Percentiles rank a stretch among this genome's conserved stretches.
Evolutionary conservation across 2,329 filamentous ascomycete genomes (phyloP).

Genomic region (Triangularia verruculosa): DNA sequence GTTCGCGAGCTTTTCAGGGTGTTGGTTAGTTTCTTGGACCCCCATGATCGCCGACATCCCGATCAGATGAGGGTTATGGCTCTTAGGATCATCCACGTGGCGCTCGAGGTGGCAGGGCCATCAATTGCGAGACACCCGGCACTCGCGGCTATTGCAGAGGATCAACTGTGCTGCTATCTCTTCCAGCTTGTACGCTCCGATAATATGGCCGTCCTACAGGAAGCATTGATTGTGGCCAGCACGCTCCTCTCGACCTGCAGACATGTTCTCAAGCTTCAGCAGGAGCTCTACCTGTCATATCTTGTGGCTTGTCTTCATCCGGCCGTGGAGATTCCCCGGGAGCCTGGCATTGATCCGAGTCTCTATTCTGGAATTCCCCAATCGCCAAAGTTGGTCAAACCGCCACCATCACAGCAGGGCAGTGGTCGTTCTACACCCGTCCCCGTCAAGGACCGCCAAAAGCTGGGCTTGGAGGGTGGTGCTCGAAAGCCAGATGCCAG

Average conservation of each 20-base stretch:
- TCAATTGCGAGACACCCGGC: conserved; percentile 92
- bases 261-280: conserved; percentile 87
- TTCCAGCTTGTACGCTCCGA: conserved; percentile 96
- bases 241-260: conserved; percentile 89
- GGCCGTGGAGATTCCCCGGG: conserved; percentile 87
- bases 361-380: conserved; percentile 93
- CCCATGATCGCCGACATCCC: conserved; percentile 86
- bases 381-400: conserved; percentile 81
- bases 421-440: conserved; percentile 90
- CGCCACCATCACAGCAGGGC: conserved; percentile 64
- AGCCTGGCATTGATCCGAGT: conserved; percentile 83
- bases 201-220: conserved; percentile 91
- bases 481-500: conserved; percentile 89
- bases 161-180: conserved; percentile 87
- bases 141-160: conserved; percentile 82
- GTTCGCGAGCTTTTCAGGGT: conserved; percentile 94
- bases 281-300: conserved; percentile 94
- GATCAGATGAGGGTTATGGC: conserved; percentile 98
- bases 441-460: conserved; percentile 86
- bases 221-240: conserved; percentile 86
- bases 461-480: conserved; percentile 87
- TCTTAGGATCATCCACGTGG: conserved; percentile 92
- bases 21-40: conserved; percentile 87
- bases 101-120: conserved; percentile 90
- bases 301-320: conserved; percentile 91